Percentiles rank a stretch among this genome's conserved stretches.
These are phyloP conservation scores for Cercospora zeae-maydis DNA, from an alignment of 2,329 filamentous ascomycete genomes.

Conservation along the genomic window DNA sequence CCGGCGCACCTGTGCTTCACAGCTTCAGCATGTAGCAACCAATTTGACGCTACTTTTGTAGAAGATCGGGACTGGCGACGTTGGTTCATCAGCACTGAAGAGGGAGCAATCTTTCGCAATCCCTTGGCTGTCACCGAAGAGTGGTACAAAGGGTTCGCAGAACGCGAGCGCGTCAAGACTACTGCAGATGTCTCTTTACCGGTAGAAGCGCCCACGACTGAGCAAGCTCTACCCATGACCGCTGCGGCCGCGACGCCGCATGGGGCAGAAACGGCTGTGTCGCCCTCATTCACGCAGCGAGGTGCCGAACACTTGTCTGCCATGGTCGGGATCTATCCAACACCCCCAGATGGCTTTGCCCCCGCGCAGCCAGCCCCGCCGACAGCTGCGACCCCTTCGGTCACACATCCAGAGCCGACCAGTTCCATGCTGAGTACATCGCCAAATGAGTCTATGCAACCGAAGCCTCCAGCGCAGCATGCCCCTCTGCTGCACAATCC, in stretches of 20 bases:
- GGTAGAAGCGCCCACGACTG: neutral
- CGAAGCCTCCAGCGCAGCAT: slow-evolving; percentile 20
- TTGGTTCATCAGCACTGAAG: slow-evolving; percentile 24
- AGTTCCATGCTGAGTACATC: slow-evolving; percentile 1
- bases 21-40: neutral
- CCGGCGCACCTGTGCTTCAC: slow-evolving; percentile 26
- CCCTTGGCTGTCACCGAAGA: slow-evolving; percentile 30
- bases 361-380: slow-evolving; percentile 26
- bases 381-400: slow-evolving; percentile 17
- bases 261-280: slow-evolving; percentile 14
- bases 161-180: slow-evolving; percentile 21
- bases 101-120: slow-evolving; percentile 33
- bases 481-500: neutral
- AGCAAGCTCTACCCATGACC: neutral
- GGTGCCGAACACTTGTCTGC: slow-evolving; percentile 39
- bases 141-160: slow-evolving; percentile 27
- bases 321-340: slow-evolving; percentile 63
- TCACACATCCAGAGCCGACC: slow-evolving; percentile 14
- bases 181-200: neutral
- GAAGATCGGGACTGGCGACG: slow-evolving; percentile 23
- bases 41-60: neutral
- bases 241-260: neutral
- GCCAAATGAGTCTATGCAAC: slow-evolving; percentile 28
- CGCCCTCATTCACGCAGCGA: slow-evolving; percentile 38
- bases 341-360: slow-evolving; percentile 59